phyloP scores from a whole-genome alignment of 768 basidiomycete species.

The Daedaleopsis sinensis region DNA sequence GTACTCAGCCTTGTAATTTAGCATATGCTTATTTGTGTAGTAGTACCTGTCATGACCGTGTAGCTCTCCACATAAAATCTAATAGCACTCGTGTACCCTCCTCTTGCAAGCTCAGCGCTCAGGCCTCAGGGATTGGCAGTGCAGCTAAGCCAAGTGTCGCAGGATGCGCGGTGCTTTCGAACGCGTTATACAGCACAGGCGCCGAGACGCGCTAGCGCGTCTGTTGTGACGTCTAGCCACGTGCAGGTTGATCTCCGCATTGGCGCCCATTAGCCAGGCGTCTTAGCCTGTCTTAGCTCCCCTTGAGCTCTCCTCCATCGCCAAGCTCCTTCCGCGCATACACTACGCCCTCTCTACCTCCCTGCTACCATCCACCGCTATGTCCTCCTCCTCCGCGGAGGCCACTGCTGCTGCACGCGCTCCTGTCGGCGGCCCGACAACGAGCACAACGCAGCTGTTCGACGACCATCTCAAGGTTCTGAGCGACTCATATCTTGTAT shows the following conservation, averaged over 20 bases:
- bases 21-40: too few species aligned
- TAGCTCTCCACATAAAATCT: too few species aligned
- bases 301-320: not conserved
- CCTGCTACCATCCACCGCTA: slow-evolving; percentile 7
- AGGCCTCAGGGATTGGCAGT: too few species aligned
- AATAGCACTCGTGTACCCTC: too few species aligned
- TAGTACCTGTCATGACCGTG: too few species aligned
- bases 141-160: too few species aligned
- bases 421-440: slow-evolving; percentile 19
- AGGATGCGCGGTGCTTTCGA: too few species aligned
- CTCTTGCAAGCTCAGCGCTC: too few species aligned
- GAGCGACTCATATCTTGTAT: slow-evolving; percentile 76
- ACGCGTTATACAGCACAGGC: not conserved
- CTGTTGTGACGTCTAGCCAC: slow-evolving; percentile 21
- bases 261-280: not conserved
- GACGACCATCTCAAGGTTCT: slow-evolving; percentile 71
- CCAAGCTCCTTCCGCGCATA: not conserved
- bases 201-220: not conserved
- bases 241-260: slow-evolving; percentile 20
- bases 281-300: not conserved
- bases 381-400: slow-evolving; percentile 27
- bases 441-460: slow-evolving; percentile 62
- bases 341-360: not conserved
- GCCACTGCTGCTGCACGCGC: slow-evolving; percentile 21
- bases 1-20: too few species aligned